Conservation (phyloP, 2,329 filamentous ascomycete species). For the Zalaria sp. region DNA sequence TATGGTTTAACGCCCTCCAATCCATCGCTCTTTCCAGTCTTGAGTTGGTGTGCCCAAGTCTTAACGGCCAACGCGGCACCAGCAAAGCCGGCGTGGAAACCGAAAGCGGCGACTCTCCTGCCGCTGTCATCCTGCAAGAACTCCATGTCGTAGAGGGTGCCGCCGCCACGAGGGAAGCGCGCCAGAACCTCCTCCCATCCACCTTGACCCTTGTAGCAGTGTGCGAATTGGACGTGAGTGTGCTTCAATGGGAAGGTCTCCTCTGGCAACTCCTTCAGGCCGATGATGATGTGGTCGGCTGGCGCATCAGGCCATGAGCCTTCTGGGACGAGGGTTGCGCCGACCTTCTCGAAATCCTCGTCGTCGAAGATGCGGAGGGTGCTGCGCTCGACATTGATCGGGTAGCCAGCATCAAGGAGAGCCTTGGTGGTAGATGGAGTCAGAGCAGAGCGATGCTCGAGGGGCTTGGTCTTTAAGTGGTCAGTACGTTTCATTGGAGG, state of each 20-base stretch:
- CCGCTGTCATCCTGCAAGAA: conserved; percentile 65
- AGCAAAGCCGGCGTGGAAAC: conserved; percentile 60
- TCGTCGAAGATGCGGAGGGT: conserved; percentile 25
- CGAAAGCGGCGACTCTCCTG: conserved; percentile 57
- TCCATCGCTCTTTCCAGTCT: conserved; percentile 49
- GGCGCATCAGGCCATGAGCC: conserved; percentile 26
- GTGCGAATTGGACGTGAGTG: conserved; percentile 30
- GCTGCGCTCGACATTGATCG: conserved; percentile 24
- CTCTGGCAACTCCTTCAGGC: conserved; percentile 28
- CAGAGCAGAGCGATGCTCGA: conserved; percentile 23
- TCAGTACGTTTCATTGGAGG: not conserved
- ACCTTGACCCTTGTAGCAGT: conserved; percentile 39
- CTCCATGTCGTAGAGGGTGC: conserved; percentile 72
- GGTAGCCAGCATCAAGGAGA: conserved; percentile 26
- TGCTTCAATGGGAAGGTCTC: conserved; percentile 59
- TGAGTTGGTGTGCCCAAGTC: conserved; percentile 73
- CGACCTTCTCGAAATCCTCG: conserved; percentile 24
- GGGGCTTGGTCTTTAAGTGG: conserved; percentile 18
- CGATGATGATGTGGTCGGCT: conserved; percentile 23
- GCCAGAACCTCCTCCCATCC: conserved; percentile 71
- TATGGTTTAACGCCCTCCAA: conserved; percentile 55
- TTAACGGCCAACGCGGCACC: conserved; percentile 49
- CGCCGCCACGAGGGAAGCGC: conserved; percentile 62
- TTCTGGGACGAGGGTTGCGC: conserved; percentile 23
- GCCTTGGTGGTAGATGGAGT: conserved; percentile 24